Conservation (phyloP, 805 yeast species). For the Komagataella mondaviorum region DNA sequence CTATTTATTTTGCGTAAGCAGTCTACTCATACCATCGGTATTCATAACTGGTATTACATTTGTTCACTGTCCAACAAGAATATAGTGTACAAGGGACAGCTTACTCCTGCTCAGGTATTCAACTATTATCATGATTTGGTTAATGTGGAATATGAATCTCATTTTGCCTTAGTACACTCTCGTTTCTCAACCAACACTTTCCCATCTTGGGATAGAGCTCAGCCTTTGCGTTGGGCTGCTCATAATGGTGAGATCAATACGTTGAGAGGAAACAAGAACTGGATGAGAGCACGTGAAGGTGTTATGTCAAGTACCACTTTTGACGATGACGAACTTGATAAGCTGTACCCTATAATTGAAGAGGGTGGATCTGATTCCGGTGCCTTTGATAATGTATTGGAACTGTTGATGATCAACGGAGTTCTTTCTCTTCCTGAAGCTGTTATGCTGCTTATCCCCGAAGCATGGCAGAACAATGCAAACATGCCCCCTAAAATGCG, state of each 20-base stretch:
- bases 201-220: conserved; percentile 99
- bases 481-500: conserved; percentile 82
- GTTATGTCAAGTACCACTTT: conserved; percentile 79
- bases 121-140: conserved; percentile 86
- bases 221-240: conserved; percentile 93
- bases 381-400: conserved; percentile 92
- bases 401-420: conserved; percentile 83
- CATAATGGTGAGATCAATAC: conserved; percentile 99
- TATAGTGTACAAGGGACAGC: conserved; percentile 95
- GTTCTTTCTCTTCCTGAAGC: conserved; percentile 91
- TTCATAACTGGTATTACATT: conserved; percentile 95
- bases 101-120: conserved; percentile 93
- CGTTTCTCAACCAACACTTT: conserved; percentile 96
- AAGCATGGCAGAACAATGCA: conserved; percentile 89
- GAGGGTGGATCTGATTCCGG: conserved; percentile 99
- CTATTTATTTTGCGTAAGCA: conserved; percentile 81
- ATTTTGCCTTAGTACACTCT: conserved; percentile 92
- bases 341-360: conserved; percentile 88
- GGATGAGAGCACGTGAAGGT: conserved; percentile 99
- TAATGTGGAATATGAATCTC: conserved; percentile 87
- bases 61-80: conserved; percentile 82
- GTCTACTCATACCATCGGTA: conserved; percentile 80
- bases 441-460: conserved; percentile 93
- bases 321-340: conserved; percentile 75
- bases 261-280: conserved; percentile 92